Conservation (phyloP, 306 rosid genomes). For the Luffa aegyptiaca region DNA sequence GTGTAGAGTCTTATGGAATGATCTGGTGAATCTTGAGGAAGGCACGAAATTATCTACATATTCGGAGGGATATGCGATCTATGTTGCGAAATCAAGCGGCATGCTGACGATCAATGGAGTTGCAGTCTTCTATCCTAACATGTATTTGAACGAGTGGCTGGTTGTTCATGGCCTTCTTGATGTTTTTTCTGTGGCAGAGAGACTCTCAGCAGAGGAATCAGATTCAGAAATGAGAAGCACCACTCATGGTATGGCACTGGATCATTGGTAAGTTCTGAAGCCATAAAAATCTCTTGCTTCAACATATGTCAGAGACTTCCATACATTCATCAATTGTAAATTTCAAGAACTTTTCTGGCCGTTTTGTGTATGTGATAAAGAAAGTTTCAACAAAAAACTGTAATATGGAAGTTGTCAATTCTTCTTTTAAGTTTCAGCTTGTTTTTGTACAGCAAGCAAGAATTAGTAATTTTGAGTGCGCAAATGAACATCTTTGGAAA, state of each 20-base stretch:
- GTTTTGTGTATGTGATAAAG: not conserved
- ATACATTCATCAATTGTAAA: not conserved
- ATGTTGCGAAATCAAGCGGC: conserved; percentile 32
- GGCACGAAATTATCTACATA: conserved; percentile 42
- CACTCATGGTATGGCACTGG: not conserved
- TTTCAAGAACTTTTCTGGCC: not conserved
- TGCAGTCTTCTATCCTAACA: conserved; percentile 40
- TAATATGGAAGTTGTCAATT: not conserved
- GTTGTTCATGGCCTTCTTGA: conserved; percentile 68
- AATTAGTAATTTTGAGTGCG: not conserved
- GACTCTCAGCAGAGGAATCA: not conserved
- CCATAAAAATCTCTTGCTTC: not conserved
- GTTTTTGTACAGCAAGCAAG: not conserved
- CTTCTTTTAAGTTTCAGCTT: not conserved
- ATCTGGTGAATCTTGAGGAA: conserved; percentile 30
- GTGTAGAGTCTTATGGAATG: conserved; percentile 53
- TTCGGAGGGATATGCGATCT: conserved; percentile 40
- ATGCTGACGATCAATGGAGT: conserved; percentile 47
- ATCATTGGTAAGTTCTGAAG: not conserved
- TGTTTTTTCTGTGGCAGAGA: conserved; percentile 12
- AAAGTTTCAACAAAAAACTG: not conserved
- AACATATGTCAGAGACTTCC: not conserved
- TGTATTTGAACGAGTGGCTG: conserved; percentile 33
- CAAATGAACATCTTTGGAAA: not conserved
- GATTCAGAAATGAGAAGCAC: conserved; percentile 2